Base-by-base conservation (phyloP, 352 stramenopile genomes). In the Globisporangium takayamanum region DNA sequence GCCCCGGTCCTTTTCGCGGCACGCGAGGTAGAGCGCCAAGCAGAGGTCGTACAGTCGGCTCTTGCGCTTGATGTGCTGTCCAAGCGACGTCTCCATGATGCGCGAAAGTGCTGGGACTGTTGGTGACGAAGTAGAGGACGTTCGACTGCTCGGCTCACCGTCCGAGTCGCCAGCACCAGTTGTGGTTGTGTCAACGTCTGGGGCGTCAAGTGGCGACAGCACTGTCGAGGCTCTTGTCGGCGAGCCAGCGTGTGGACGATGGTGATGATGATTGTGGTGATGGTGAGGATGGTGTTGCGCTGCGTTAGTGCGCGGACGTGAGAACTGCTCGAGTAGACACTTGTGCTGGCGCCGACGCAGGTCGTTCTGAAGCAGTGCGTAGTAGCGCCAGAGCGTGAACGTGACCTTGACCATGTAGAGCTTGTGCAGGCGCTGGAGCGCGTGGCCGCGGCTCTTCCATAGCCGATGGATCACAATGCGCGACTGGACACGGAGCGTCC, bases 71-170 rank as follows among this genome's bases (percentile, higher is more conserved):
- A 87, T 78, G 44, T 69, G 73, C 50, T 73, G 59, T 1, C 74
- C 76, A 26, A 88, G 50, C 3, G 74, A 63, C 1, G 76, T 87
- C 58, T 87, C 72, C 76, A 86, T 88, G 25, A 88, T 87, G 11
- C 78, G 62, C 10, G 73, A 74, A 8, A 88, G 59, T 18, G 67
- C 50, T 3, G 64, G 57, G 15, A 48, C 48, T 15, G 66, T 36
- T 20, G 51, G 45, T 5, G 28, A 15, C 18, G 10, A 45, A 42
- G 41, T 44, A 14, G 49, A 41, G 25, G 25, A 7, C 15, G 14
- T 11, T 30, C 14, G 30, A 45, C 22, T 37, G 33, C 15, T 46
- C 33, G 33, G 10, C 2, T 46, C 44, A 8, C 36, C 30, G 30
- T 62, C 49, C 16, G 36, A 48, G 49, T 41, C 41, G 8, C 3